Percentiles rank a stretch among this genome's conserved stretches.
phyloP scores from a whole-genome alignment of 345 rosid genomes.

The Eucalyptus caleyi region DNA sequence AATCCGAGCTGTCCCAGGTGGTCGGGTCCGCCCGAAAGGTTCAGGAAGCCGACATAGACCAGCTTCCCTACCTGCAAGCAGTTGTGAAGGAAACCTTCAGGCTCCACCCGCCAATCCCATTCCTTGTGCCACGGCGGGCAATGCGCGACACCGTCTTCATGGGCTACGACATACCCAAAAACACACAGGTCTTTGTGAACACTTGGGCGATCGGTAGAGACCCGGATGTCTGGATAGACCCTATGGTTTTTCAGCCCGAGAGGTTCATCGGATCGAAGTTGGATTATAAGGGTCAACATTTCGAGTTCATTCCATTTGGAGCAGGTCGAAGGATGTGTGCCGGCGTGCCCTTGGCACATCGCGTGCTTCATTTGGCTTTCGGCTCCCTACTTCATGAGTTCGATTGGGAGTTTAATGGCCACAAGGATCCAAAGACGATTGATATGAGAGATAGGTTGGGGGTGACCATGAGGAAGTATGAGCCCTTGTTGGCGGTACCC shows the following conservation, averaged over 20 bases:
- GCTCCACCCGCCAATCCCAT: conserved; percentile 48
- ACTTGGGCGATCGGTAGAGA: conserved; percentile 64
- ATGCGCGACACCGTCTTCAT: conserved; percentile 23
- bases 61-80: conserved; percentile 42
- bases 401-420: conserved; percentile 19
- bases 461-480: conserved; percentile 8
- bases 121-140: conserved; percentile 43
- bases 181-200: conserved; percentile 38
- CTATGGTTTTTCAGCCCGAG: conserved; percentile 18
- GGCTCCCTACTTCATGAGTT: conserved; percentile 32
- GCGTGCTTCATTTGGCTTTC: conserved; percentile 7
- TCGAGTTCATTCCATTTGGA: conserved; percentile 33
- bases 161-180: conserved; percentile 37
- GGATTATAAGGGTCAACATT: conserved; percentile 29
- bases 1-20: conserved; percentile 30
- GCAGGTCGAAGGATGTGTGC: conserved; percentile 39
- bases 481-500: conserved; percentile 18
- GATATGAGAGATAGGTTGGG: conserved; percentile 25
- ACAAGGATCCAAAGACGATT: conserved; percentile 1
- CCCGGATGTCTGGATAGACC: conserved; percentile 32
- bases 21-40: conserved; percentile 26
- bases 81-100: conserved; percentile 34
- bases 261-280: conserved; percentile 21
- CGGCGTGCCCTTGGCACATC: conserved; percentile 22
- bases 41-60: conserved; percentile 37